phyloP scores from a whole-genome alignment of 2,329 filamentous ascomycete species.

The Parastagonospora avenae region DNA sequence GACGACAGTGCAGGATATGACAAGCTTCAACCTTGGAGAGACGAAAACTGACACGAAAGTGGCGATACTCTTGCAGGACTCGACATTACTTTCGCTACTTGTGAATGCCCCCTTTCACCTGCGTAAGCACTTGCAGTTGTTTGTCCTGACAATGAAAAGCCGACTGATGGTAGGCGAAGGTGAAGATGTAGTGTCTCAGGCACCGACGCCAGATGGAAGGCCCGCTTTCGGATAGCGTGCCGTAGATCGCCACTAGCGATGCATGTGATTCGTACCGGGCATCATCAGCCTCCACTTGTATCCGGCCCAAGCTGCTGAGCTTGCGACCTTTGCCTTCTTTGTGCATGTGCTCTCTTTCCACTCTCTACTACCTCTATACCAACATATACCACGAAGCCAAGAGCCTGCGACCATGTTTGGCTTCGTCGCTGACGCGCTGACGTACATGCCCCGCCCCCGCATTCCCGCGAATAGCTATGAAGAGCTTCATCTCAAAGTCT shows the following conservation, averaged over 20 bases:
- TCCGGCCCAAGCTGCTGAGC: constrained; percentile 1
- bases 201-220: background rate
- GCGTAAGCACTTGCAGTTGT: too few species aligned
- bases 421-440: constrained; percentile 47
- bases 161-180: background rate
- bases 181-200: background rate
- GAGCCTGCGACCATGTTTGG: constrained; percentile 36
- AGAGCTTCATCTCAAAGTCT: constrained; percentile 16
- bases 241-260: constrained; percentile 3
- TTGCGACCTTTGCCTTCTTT: constrained; percentile 2
- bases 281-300: constrained; percentile 15
- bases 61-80: too few species aligned
- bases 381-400: constrained; percentile 3
- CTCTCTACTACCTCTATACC: constrained; percentile 6
- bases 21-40: too few species aligned
- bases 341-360: background rate
- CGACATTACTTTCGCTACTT: too few species aligned
- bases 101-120: too few species aligned
- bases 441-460: constrained; percentile 44
- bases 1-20: too few species aligned
- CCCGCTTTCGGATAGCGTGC: constrained; percentile 6
- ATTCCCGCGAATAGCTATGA: constrained; percentile 5
- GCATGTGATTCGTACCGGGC: constrained; percentile 7
- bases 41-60: too few species aligned
- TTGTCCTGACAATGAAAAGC: background rate